Percentiles rank a stretch among this genome's conserved stretches.
Evolutionary conservation across 2,329 filamentous ascomycete species (phyloP).

Genomic region (Hypoxylon sp.): DNA sequence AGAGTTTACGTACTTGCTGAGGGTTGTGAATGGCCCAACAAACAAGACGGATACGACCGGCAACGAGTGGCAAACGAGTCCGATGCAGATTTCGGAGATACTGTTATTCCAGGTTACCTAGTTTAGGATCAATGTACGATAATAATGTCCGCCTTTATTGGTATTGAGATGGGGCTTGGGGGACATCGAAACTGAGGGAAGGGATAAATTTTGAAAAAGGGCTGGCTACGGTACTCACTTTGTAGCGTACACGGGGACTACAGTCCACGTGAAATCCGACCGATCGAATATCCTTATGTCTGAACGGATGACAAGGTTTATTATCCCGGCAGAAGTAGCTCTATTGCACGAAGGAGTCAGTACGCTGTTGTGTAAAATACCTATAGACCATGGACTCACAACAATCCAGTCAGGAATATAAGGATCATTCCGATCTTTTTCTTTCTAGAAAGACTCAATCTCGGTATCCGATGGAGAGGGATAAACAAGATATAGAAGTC

Average conservation of each 20-base stretch:
- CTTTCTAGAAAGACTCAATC: conserved; percentile 21
- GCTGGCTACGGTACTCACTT: conserved; percentile 8
- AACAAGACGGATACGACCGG: conserved; percentile 26
- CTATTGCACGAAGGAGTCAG: conserved; percentile 7
- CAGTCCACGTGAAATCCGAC: conserved; percentile 29
- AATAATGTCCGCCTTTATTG: no score
- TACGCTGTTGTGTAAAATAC: background rate
- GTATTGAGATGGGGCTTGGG: no score
- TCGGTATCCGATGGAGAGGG: conserved; percentile 28
- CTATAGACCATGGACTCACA: conserved; percentile 17
- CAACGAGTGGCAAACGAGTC: conserved; percentile 24
- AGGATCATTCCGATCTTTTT: conserved; percentile 32
- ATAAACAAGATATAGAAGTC: conserved; percentile 35
- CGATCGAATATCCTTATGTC: conserved; percentile 25
- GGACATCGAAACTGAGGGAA: background rate
- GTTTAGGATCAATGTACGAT: background rate
- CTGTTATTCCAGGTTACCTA: conserved; percentile 19
- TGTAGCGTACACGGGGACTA: conserved; percentile 28
- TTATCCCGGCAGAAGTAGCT: conserved; percentile 18
- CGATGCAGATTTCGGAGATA: conserved; percentile 29
- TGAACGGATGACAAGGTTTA: conserved; percentile 27
- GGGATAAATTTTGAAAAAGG: background rate
- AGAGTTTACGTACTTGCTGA: conserved; percentile 24
- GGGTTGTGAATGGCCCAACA: conserved; percentile 22
- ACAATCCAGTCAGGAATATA: conserved; percentile 25